Evolutionary conservation across 805 yeast genomes (phyloP), one percentile per base, ranked within the genome.

Genomic region (Ogataea zsoltii): DNA sequence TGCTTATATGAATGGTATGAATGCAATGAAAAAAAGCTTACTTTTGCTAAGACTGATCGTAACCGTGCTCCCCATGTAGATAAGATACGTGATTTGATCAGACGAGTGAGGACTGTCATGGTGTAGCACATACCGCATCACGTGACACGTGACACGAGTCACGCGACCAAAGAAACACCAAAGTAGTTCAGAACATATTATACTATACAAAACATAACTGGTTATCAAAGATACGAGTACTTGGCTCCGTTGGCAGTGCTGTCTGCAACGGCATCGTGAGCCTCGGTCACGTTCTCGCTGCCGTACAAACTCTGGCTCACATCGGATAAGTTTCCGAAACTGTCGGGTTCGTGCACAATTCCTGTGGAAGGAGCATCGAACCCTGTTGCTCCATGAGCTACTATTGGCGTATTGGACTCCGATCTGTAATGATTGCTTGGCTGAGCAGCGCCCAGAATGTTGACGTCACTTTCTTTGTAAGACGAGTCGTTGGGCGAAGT

Each of bases 351-450:
- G 15, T 37, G 52, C 17, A 13, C 33, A 18, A 49, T 33, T 3
- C 41, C 45, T 2, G 46, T 33, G 1, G 38, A 17, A 12, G 55
- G 44, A 32, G 41, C 31, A 3, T 36, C 35, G 14, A 48, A 44
- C 10, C 32, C 44, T 15, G 40, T 43, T 14, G 23, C 16, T 6
- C 43, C 45, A 13, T 36, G 11, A 10, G 48, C 26, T 23, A 52
- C 46, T 23, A 54, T 51, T n/a, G 58, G 58, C 11, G 58, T 52
- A 16, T 41, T 51, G 5, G 58, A 54, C 29, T 50, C 53, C 3
- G 55, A 40, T 45, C 56, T 44, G 41, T 46, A 44, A 41, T 54
- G 58, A 2, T 42, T 31, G 6, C 11, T 37, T 19, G 17, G 25
- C 15, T 15, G 31, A 12, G 17, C 28, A 6, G 45, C 17, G 33